Conservation (phyloP, 805 yeast genomes). For the Wickerhamomyces queroliae region DNA sequence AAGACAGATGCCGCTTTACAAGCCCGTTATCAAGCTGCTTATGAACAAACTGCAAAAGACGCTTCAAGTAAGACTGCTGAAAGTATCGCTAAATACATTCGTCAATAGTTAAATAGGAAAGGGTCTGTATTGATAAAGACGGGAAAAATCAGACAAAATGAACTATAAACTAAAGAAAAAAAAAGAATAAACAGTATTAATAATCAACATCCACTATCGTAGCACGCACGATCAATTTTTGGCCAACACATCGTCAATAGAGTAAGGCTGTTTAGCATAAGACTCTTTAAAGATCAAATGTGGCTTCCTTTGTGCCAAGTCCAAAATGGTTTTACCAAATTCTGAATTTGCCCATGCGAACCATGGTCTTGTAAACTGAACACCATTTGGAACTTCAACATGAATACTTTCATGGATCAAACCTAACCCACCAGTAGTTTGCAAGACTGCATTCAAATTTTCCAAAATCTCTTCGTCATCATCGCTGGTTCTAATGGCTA, state of each 20-base stretch:
- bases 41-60: slow-evolving; percentile 54
- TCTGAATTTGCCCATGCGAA: slow-evolving; percentile 94
- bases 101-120: slow-evolving; percentile 23
- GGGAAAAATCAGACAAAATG: too few relatives aligned
- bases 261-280: slow-evolving; percentile 4
- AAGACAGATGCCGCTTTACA: slow-evolving; percentile 43
- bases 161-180: background rate
- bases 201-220: background rate
- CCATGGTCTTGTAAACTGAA: slow-evolving; percentile 76
- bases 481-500: slow-evolving; percentile 68
- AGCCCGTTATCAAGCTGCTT: slow-evolving; percentile 66
- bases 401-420: slow-evolving; percentile 79
- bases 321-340: slow-evolving; percentile 80
- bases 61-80: slow-evolving; percentile 67
- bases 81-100: slow-evolving; percentile 63
- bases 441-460: slow-evolving; percentile 44
- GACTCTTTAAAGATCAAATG: slow-evolving; percentile 55
- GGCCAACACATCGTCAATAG: background rate
- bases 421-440: slow-evolving; percentile 68
- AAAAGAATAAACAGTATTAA: background rate
- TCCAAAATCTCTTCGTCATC: slow-evolving; percentile 62
- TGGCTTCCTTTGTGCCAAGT: slow-evolving; percentile 69
- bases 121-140: too few relatives aligned
- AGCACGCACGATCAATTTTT: background rate
- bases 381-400: slow-evolving; percentile 45